Base-by-base conservation (phyloP, 2,329 filamentous ascomycete species). In the Periglandula ipomoeae region DNA sequence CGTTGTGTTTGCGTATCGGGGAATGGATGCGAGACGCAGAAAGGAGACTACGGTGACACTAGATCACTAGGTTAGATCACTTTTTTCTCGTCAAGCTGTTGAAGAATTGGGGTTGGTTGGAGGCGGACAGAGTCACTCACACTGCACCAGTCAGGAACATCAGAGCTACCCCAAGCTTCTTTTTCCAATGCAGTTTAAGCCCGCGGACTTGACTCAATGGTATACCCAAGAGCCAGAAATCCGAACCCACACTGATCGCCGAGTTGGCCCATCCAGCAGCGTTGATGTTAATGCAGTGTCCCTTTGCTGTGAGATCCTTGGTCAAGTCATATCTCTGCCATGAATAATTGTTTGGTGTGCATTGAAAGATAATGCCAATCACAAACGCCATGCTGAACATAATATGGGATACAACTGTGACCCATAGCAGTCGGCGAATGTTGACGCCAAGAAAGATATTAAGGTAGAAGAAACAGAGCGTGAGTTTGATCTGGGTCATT, bases 391-490 rank as follows among this genome's bases (percentile, higher is more conserved):
- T 8, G 6, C 17, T 23, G 4, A 44, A 35, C 17, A 32, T 8
- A 4, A 52, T 22, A 27, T 52, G 48, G 20, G 47, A 46, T 2
- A 40, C 26, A 15, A 44, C 44, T 3, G 39, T 67, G n/a, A 42
- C 62, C 60, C 64, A 67, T 5, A 73, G 59, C 3, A 70, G 11
- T 13, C 58, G 57, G n/a, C 66, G 63, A 4, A 74, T 63, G 1
- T 42, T 49, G 1, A 34, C 47, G 0, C 57, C 57, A 1, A 69
- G 68, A 52, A 78, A 78, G 47, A 77, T 70, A 27, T 70, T 69
- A 30, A 73, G 63, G 58, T 75, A 77, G 59, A 78, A 74, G 55
- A 72, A 63, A 4, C 76, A 63, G 38, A 77, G 64, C 7, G 71
- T 70, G 13, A 74, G 56, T 53, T 76, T 74, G 37, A 72, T 64